Percentiles rank a stretch among this genome's conserved stretches.
Evolutionary conservation across 148 eudicot genomes (phyloP).

Genomic region (Amaranthus palmeri): DNA sequence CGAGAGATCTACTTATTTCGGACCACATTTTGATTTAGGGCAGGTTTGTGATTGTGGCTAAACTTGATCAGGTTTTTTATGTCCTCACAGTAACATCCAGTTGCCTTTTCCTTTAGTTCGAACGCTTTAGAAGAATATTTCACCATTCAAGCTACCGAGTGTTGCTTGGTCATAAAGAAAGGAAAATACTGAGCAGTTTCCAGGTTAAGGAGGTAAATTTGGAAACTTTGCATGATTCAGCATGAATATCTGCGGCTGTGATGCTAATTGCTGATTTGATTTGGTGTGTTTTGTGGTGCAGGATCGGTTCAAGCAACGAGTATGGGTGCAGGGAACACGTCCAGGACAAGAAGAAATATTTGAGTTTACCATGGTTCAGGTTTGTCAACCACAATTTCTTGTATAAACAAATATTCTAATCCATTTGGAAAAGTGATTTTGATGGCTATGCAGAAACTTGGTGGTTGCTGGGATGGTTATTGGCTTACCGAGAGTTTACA

Average conservation of each 20-base stretch:
- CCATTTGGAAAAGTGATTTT: background rate
- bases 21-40: conserved; percentile 94
- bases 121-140: conserved; percentile 85
- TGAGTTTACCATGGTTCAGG: conserved; percentile 90
- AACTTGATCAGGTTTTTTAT: background rate
- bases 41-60: conserved; percentile 44
- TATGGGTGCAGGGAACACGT: conserved; percentile 87
- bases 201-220: conserved; percentile 67
- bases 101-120: conserved; percentile 50
- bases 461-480: conserved; percentile 96
- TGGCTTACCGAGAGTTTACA: conserved; percentile 94
- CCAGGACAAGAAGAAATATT: conserved; percentile 89
- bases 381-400: conserved; percentile 21
- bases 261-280: conserved; percentile 8
- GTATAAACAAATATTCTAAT: background rate
- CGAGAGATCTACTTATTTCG: conserved; percentile 92
- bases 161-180: conserved; percentile 79
- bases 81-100: background rate
- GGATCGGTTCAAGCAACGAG: conserved; percentile 75
- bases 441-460: conserved; percentile 61
- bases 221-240: background rate
- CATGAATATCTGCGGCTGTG: conserved; percentile 9
- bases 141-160: conserved; percentile 85
- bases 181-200: conserved; percentile 77
- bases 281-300: conserved; percentile 28